A percentile compares a stretch with the other conserved stretches of the same genome.
Conservation (phyloP, 345 rosid species). For the Boechera retrofracta region DNA sequence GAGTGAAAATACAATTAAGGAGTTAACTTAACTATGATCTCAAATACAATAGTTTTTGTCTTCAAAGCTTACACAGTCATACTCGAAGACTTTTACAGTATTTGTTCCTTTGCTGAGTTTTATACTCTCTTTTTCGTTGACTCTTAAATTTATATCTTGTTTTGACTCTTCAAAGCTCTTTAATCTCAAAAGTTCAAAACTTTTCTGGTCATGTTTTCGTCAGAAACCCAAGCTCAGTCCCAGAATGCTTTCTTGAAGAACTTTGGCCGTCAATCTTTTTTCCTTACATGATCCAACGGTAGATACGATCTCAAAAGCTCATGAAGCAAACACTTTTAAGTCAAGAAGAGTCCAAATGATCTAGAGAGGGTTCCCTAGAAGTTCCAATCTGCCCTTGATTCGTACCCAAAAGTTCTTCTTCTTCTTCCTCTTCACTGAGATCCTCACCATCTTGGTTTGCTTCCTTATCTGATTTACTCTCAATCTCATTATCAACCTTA, state of each 20-base stretch:
- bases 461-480: constrained; percentile 22
- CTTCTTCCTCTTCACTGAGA: constrained; percentile 33
- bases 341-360: constrained; percentile 39
- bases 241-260: constrained; percentile 21
- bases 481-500: constrained; percentile 5
- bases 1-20: constrained; percentile 48
- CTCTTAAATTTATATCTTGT: constrained; percentile 2
- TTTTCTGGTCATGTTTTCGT: not conserved
- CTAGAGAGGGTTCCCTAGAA: constrained; percentile 26
- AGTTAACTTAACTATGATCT: constrained; percentile 16
- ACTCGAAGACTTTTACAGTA: constrained; percentile 12
- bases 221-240: constrained; percentile 1
- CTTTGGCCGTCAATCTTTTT: constrained; percentile 11
- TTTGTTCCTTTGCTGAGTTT: not conserved
- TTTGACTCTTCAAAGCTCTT: constrained; percentile 22
- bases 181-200: constrained; percentile 1
- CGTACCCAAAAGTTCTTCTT: constrained; percentile 4
- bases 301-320: constrained; percentile 18
- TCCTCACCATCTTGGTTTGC: constrained; percentile 30
- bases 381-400: constrained; percentile 24
- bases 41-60: constrained; percentile 27
- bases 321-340: constrained; percentile 5
- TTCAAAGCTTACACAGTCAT: constrained; percentile 25
- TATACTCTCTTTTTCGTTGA: not conserved
- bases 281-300: constrained; percentile 10